A percentile compares a stretch with the other conserved stretches of the same genome.
phyloP scores from a whole-genome alignment of 495 filamentous ascomycete genomes.

The Parachaetomium inaequale region DNA sequence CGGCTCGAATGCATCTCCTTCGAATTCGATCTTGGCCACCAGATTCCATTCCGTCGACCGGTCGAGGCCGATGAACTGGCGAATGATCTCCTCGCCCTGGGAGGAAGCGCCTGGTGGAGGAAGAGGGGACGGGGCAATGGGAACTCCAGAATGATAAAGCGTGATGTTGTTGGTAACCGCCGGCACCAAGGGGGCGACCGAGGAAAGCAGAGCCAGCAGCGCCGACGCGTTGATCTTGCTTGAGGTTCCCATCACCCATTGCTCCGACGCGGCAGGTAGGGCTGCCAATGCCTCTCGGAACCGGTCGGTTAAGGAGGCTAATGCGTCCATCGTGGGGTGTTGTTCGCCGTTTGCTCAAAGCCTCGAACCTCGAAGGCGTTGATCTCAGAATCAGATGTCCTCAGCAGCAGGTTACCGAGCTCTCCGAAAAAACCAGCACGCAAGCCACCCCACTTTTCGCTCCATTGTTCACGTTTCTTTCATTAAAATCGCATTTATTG shows the following conservation, averaged over 20 bases:
- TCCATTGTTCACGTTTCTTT: too few species aligned
- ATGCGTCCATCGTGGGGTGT: background rate
- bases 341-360: background rate
- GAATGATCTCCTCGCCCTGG: slow-evolving; percentile 31
- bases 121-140: slow-evolving; percentile 23
- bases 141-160: slow-evolving; percentile 5
- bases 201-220: slow-evolving; percentile 2
- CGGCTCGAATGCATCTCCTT: slow-evolving; percentile 39
- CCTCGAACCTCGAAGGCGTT: too few species aligned
- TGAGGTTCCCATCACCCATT: background rate
- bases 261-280: slow-evolving; percentile 1
- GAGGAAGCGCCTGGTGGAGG: slow-evolving; percentile 31
- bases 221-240: slow-evolving; percentile 9
- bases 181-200: background rate
- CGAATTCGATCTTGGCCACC: slow-evolving; percentile 32
- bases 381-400: too few species aligned
- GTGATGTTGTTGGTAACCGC: slow-evolving; percentile 20
- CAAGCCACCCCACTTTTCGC: too few species aligned
- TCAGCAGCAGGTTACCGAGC: too few species aligned
- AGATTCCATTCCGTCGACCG: slow-evolving; percentile 34
- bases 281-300: slow-evolving; percentile 1
- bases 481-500: too few species aligned
- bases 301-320: background rate
- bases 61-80: slow-evolving; percentile 28
- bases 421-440: too few species aligned